phyloP scores from a whole-genome alignment of 129 eudicot genomes.

The Centrapalus pauciflorus region DNA sequence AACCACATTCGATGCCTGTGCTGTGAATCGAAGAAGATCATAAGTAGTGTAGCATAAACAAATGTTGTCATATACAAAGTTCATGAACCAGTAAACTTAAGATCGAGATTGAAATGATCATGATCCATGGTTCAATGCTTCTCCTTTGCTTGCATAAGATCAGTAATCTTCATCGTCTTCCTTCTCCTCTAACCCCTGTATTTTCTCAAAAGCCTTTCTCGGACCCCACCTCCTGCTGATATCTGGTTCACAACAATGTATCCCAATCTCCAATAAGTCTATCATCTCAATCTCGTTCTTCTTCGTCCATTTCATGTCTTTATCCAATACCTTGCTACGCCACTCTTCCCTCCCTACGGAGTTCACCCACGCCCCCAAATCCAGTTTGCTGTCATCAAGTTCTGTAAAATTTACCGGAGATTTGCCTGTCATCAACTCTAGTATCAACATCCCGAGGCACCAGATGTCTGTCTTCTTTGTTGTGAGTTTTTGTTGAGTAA shows the following conservation, averaged over 20 bases:
- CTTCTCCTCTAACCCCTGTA: slow-evolving; percentile 46
- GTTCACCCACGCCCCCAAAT: slow-evolving; percentile 51
- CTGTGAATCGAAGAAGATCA: too few species aligned
- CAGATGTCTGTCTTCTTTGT: slow-evolving; percentile 55
- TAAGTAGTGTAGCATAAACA: neutral
- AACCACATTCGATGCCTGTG: too few species aligned
- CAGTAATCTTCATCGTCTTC: slow-evolving; percentile 38
- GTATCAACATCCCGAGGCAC: slow-evolving; percentile 63
- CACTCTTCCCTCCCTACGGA: slow-evolving; percentile 50
- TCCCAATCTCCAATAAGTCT: slow-evolving; percentile 46
- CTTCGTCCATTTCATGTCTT: slow-evolving; percentile 38
- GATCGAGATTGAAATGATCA: slow-evolving; percentile 19
- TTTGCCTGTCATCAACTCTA: slow-evolving; percentile 52
- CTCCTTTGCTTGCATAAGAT: slow-evolving; percentile 39
- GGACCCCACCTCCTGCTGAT: slow-evolving; percentile 46
- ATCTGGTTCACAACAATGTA: slow-evolving; percentile 51
- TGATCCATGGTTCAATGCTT: slow-evolving; percentile 12
- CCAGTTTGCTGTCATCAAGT: slow-evolving; percentile 45
- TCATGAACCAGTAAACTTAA: too few species aligned
- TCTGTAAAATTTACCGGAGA: slow-evolving; percentile 42
- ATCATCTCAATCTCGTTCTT: slow-evolving; percentile 45
- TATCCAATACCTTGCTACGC: slow-evolving; percentile 52
- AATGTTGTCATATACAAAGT: neutral
- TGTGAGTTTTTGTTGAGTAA: slow-evolving; percentile 29
- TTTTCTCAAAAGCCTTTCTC: slow-evolving; percentile 36